These are phyloP conservation scores for Neurospora discreta DNA, from an alignment of 495 filamentous ascomycete genomes.

Conservation along the genomic window DNA sequence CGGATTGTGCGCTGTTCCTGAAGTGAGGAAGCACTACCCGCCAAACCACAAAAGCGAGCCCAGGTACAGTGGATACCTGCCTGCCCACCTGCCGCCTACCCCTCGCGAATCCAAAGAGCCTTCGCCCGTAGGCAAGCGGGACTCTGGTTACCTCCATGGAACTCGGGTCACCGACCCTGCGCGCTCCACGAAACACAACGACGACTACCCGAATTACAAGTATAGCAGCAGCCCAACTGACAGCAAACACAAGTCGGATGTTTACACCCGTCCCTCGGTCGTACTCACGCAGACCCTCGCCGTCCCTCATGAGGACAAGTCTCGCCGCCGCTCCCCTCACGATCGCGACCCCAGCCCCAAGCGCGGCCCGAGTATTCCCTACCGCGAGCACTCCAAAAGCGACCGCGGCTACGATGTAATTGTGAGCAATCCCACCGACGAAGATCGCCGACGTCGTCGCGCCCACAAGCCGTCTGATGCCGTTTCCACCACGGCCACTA, in stretches of 20 bases:
- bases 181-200: slow-evolving; percentile 9
- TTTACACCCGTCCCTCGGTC: background rate
- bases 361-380: background rate
- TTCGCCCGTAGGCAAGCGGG: slow-evolving; percentile 23
- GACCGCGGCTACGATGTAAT: background rate
- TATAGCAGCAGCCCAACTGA: background rate
- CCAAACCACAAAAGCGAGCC: slow-evolving; percentile 12
- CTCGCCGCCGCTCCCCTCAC: slow-evolving; percentile 6
- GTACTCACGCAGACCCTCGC: background rate
- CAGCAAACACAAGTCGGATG: background rate
- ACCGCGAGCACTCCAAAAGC: slow-evolving; percentile 12
- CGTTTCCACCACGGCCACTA: background rate
- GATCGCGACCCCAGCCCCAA: slow-evolving; percentile 3
- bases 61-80: slow-evolving; percentile 14
- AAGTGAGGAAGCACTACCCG: slow-evolving; percentile 16
- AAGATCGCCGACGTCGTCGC: background rate
- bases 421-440: background rate
- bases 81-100: slow-evolving; percentile 20
- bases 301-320: background rate
- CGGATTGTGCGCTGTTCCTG: slow-evolving; percentile 13
- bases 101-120: slow-evolving; percentile 30
- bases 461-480: background rate
- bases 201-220: slow-evolving; percentile 10
- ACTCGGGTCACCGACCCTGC: slow-evolving; percentile 14
- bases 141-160: slow-evolving; percentile 24